Conservation (phyloP, 768 basidiomycete genomes). For the Suillus fuscotomentosus region DNA sequence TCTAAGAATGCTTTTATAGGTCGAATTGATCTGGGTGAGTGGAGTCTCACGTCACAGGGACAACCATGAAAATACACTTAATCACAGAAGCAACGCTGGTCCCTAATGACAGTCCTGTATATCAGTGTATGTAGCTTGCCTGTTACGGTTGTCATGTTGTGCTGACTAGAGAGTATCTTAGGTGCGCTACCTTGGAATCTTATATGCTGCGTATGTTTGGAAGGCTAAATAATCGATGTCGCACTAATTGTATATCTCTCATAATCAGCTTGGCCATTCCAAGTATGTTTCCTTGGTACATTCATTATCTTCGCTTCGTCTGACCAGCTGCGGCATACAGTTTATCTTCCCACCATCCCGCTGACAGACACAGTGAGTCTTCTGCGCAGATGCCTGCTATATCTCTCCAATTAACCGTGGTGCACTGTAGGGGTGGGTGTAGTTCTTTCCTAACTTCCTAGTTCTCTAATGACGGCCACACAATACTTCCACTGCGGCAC, state of each 20-base stretch:
- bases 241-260: no score
- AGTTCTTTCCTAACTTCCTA: not conserved
- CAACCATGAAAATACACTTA: not conserved
- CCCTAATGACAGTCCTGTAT: not conserved
- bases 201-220: not conserved
- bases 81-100: not conserved
- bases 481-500: not conserved
- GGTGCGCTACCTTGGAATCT: not conserved
- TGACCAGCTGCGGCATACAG: not conserved
- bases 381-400: not conserved
- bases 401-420: not conserved
- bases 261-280: not conserved
- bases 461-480: not conserved
- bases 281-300: not conserved
- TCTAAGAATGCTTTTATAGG: not conserved
- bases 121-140: not conserved
- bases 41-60: not conserved
- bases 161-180: not conserved
- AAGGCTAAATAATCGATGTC: no score
- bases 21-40: not conserved
- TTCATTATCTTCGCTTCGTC: not conserved
- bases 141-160: not conserved
- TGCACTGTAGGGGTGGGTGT: not conserved
- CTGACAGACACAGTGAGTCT: not conserved
- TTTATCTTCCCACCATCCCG: not conserved